Percentiles rank a stretch among this genome's conserved stretches.
Conservation (phyloP, 768 basidiomycete species). For the Aureoboletus auriporus region DNA sequence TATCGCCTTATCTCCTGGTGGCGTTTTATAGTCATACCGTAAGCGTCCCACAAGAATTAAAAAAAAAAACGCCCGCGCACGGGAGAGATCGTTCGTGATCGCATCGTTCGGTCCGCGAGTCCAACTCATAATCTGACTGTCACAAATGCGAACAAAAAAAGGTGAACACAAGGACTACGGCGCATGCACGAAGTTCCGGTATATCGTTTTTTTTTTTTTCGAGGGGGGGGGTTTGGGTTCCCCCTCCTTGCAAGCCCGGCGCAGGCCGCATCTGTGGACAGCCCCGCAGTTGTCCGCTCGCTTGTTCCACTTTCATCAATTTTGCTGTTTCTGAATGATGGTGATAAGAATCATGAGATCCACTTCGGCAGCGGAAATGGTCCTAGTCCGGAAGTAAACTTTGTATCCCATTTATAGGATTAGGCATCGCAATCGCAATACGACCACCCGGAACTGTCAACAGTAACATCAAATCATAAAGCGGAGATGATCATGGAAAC, state of each 20-base stretch:
- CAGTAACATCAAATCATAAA: conserved; percentile 5
- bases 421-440: conserved; percentile 14
- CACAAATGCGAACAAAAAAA: too few species aligned
- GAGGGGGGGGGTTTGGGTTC: not conserved
- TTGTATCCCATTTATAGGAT: conserved; percentile 21
- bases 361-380: conserved; percentile 41
- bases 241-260: not conserved
- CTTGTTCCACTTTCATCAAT: conserved; percentile 60
- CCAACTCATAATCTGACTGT: too few species aligned
- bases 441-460: conserved; percentile 11
- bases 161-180: not conserved
- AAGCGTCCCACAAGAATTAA: not conserved
- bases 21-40: not conserved
- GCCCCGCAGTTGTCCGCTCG: too few species aligned
- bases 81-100: conserved; percentile 3
- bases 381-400: conserved; percentile 19
- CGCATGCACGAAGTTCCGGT: not conserved
- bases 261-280: conserved; percentile 1
- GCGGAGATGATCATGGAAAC: conserved; percentile 26
- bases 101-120: not conserved
- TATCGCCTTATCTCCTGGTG: conserved; percentile 21
- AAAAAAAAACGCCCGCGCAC: not conserved
- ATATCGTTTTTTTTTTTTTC: not conserved
- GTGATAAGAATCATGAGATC: conserved; percentile 37
- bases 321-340: conserved; percentile 47